phyloP scores from a whole-genome alignment of 176 grass and related monocot species.

The Thalia dealbata region DNA sequence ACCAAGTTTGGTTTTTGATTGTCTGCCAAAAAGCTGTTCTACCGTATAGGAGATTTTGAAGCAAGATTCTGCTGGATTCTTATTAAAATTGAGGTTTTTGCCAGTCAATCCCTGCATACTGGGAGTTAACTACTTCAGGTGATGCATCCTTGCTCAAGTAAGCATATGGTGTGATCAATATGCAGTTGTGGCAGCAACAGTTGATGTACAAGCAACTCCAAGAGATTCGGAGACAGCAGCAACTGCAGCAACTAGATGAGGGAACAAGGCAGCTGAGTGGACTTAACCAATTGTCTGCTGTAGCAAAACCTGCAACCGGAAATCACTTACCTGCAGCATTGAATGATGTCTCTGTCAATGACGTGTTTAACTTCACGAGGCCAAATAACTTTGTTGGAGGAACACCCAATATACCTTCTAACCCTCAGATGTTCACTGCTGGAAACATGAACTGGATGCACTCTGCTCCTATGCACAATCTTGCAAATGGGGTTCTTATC shows the following conservation, averaged over 20 bases:
- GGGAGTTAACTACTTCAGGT: not conserved
- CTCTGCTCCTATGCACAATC: slow-evolving; percentile 4
- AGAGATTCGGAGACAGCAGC: slow-evolving; percentile 27
- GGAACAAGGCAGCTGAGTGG: slow-evolving; percentile 19
- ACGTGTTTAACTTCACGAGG: slow-evolving; percentile 9
- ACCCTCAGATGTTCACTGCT: slow-evolving; percentile 6
- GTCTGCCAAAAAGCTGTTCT: not conserved
- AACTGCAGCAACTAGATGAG: slow-evolving; percentile 27
- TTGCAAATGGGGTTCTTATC: slow-evolving; percentile 12
- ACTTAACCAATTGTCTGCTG: slow-evolving; percentile 9
- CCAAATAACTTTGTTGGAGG: slow-evolving; percentile 17
- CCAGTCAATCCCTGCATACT: not conserved
- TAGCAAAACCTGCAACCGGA: slow-evolving; percentile 1
- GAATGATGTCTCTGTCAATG: slow-evolving; percentile 7
- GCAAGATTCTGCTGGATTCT: too few species aligned
- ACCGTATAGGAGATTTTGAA: not conserved
- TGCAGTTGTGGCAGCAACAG: slow-evolving; percentile 38
- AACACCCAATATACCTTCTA: not conserved
- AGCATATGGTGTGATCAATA: slow-evolving; percentile 29
- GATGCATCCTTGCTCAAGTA: not conserved
- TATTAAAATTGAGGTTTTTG: not conserved
- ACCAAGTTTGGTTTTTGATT: not conserved
- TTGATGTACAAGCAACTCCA: slow-evolving; percentile 31
- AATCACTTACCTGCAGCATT: slow-evolving; percentile 8
- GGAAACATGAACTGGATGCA: slow-evolving; percentile 16